Evolutionary conservation across 257 asterid genomes (phyloP).

Genomic region (Jacaranda copaia): DNA sequence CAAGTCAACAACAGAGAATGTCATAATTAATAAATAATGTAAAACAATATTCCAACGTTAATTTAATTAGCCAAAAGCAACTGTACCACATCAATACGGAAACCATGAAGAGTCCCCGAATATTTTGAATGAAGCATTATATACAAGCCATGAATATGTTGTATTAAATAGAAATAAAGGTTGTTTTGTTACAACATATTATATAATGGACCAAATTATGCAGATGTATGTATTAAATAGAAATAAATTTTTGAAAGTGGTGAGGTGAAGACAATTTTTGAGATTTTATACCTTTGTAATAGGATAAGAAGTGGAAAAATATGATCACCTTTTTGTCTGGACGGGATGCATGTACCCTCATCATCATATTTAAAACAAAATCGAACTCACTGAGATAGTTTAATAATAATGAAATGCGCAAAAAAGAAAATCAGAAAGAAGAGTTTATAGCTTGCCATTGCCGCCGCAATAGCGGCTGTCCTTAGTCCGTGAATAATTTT

Average conservation of each 20-base stretch:
- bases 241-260: not conserved
- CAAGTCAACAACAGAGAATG: not conserved
- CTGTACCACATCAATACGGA: too few species aligned
- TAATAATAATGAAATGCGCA: not conserved
- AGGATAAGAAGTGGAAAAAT: not conserved
- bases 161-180: too few species aligned
- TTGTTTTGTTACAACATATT: too few species aligned
- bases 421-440: not conserved
- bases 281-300: not conserved
- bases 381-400: not conserved
- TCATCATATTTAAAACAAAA: constrained; percentile 14
- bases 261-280: not conserved
- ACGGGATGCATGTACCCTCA: constrained; percentile 27
- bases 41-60: too few species aligned
- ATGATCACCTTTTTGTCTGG: not conserved
- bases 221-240: too few species aligned
- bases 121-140: too few species aligned
- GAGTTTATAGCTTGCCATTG: constrained; percentile 53
- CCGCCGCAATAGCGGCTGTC: constrained; percentile 80
- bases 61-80: too few species aligned
- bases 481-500: constrained; percentile 33
- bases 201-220: too few species aligned
- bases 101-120: too few species aligned
- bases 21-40: not conserved
- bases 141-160: too few species aligned